phyloP scores from a whole-genome alignment of 2,329 filamentous ascomycete species.

The Epicoccum sorghinum region DNA sequence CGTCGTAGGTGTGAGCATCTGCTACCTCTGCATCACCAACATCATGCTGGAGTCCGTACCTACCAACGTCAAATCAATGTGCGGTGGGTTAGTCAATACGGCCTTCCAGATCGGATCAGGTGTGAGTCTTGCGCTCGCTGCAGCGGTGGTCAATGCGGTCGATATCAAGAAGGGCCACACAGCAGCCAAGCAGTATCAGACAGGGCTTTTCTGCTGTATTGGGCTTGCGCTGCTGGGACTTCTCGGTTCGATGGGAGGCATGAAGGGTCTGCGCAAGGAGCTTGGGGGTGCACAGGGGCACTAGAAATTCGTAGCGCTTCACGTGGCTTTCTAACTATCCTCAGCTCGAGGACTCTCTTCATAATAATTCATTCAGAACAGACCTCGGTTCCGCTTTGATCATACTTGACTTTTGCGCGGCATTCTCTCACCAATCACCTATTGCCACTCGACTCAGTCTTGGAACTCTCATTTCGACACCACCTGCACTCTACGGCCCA shows the following conservation, averaged over 20 bases:
- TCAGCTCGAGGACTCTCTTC: too few species aligned
- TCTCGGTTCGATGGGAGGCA: neutral
- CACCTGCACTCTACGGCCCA: too few species aligned
- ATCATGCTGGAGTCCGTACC: constrained; percentile 12
- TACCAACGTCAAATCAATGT: constrained; percentile 9
- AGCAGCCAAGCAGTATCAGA: constrained; percentile 9
- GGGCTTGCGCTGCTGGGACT: constrained; percentile 5
- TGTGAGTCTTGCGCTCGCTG: constrained; percentile 7
- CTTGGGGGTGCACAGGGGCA: constrained; percentile 7
- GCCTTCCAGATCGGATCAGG: constrained; percentile 10
- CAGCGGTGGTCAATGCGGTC: constrained; percentile 9
- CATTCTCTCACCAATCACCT: too few species aligned
- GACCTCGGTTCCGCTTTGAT: too few species aligned
- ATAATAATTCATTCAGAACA: too few species aligned
- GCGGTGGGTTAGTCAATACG: constrained; percentile 8
- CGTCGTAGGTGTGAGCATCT: constrained; percentile 7
- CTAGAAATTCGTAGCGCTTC: neutral
- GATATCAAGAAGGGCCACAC: constrained; percentile 12
- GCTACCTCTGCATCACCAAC: constrained; percentile 11
- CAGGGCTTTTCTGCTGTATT: constrained; percentile 8
- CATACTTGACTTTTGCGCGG: too few species aligned
- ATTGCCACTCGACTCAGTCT: too few species aligned
- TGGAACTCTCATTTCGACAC: too few species aligned
- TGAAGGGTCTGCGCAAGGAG: constrained; percentile 5
- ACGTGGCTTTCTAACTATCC: too few species aligned